Conservation (phyloP, 768 basidiomycete genomes). For the Podaxis sp. region DNA sequence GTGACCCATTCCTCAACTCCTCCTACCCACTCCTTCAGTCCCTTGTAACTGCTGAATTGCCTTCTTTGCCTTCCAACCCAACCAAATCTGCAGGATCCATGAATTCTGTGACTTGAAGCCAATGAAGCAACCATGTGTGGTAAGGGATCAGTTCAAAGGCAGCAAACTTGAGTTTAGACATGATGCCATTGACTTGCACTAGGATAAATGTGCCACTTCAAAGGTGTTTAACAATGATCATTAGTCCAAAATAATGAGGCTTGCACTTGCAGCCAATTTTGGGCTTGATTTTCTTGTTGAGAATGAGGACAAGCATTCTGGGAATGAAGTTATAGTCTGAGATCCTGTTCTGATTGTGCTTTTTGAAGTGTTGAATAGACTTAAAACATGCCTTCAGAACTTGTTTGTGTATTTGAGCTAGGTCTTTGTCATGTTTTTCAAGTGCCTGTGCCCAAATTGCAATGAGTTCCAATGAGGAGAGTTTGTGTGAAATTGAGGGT, state of each 20-base stretch:
- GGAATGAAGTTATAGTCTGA: conserved; percentile 25
- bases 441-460: conserved; percentile 17
- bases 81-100: neutral
- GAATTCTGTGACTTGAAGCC: conserved; percentile 9
- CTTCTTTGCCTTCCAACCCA: too few relatives aligned
- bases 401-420: conserved; percentile 9
- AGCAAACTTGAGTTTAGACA: conserved; percentile 22
- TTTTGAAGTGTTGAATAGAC: conserved; percentile 27
- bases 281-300: conserved; percentile 32
- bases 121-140: conserved; percentile 8
- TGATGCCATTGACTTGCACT: conserved; percentile 26
- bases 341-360: conserved; percentile 22
- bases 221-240: conserved; percentile 29
- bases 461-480: conserved; percentile 18
- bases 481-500: neutral
- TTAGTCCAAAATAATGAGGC: conserved; percentile 33
- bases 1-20: too few relatives aligned
- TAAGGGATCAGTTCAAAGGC: conserved; percentile 30
- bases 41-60: too few relatives aligned
- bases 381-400: conserved; percentile 11
- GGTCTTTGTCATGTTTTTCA: conserved; percentile 18
- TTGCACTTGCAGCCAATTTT: conserved; percentile 28
- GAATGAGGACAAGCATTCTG: conserved; percentile 33
- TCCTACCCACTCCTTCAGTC: too few relatives aligned
- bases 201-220: conserved; percentile 27